Conservation (phyloP, 108 stramenopile species). For the Cylindrotheca closterium region DNA sequence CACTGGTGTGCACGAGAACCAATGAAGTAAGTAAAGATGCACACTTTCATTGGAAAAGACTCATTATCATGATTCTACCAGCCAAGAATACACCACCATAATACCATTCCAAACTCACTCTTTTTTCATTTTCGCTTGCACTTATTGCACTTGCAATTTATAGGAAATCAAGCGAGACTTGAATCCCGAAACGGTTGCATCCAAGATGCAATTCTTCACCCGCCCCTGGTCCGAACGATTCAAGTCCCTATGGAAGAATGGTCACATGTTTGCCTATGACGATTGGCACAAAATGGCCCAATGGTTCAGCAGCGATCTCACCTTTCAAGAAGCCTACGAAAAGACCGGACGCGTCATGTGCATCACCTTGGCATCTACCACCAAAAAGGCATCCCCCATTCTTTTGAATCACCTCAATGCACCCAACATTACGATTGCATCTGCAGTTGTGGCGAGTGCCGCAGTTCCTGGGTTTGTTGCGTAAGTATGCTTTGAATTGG, state of each 20-base stretch:
- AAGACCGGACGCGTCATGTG: conserved; percentile 95
- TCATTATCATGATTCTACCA: too few species aligned
- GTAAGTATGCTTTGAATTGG: too few species aligned
- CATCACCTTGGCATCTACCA: conserved; percentile 91
- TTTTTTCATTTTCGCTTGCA: too few species aligned
- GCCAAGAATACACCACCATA: too few species aligned
- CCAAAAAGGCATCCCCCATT: conserved; percentile 89
- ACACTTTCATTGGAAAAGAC: too few species aligned
- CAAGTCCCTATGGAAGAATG: conserved; percentile 45
- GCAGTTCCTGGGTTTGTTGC: conserved; percentile 96
- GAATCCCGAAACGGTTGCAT: conserved; percentile 52
- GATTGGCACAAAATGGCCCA: conserved; percentile 71
- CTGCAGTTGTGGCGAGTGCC: conserved; percentile 85
- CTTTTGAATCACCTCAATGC: conserved; percentile 95
- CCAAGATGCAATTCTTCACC: conserved; percentile 63
- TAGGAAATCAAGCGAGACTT: conserved; percentile 74
- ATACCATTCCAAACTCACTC: too few species aligned
- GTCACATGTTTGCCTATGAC: conserved; percentile 68
- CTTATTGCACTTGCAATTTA: not conserved
- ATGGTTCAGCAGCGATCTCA: conserved; percentile 90
- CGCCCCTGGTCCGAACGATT: conserved; percentile 67
- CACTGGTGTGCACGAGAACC: conserved; percentile 89
- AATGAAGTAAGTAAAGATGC: conserved; percentile 56
- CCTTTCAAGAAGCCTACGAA: conserved; percentile 96
- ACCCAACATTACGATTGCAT: conserved; percentile 93